A percentile compares a stretch with the other conserved stretches of the same genome.
Conservation (phyloP, 2,329 filamentous ascomycete genomes). For the Cercospora canescens region DNA sequence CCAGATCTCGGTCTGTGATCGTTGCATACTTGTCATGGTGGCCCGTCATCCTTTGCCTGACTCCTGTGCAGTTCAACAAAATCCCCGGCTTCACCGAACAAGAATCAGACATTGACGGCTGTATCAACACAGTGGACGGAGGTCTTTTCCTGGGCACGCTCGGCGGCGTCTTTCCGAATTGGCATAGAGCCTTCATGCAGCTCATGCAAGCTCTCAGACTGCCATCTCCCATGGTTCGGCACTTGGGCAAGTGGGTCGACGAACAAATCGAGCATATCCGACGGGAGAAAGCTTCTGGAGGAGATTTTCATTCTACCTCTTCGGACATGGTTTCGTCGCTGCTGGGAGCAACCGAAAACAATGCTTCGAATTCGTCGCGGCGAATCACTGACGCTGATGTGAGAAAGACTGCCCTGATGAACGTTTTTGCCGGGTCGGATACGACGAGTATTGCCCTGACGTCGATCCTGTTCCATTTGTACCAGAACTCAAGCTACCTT, state of each 20-base stretch:
- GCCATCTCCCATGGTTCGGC: background rate
- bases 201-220: background rate
- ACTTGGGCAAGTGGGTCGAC: background rate
- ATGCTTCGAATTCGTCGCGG: background rate
- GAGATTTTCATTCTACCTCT: background rate
- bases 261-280: background rate
- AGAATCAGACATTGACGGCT: background rate
- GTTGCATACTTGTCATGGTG: background rate
- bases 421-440: background rate
- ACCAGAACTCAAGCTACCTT: background rate
- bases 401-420: background rate
- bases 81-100: background rate
- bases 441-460: background rate
- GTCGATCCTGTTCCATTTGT: background rate
- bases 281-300: background rate
- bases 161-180: background rate
- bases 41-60: background rate
- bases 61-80: background rate
- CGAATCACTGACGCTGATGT: background rate
- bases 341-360: background rate
- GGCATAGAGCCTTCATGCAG: background rate
- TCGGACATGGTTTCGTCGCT: background rate
- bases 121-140: background rate
- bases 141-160: background rate
- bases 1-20: background rate